Evolutionary conservation across 805 yeast species (phyloP), one percentile per base, ranked within the genome.

Genomic region (Komagataella phaffii): DNA sequence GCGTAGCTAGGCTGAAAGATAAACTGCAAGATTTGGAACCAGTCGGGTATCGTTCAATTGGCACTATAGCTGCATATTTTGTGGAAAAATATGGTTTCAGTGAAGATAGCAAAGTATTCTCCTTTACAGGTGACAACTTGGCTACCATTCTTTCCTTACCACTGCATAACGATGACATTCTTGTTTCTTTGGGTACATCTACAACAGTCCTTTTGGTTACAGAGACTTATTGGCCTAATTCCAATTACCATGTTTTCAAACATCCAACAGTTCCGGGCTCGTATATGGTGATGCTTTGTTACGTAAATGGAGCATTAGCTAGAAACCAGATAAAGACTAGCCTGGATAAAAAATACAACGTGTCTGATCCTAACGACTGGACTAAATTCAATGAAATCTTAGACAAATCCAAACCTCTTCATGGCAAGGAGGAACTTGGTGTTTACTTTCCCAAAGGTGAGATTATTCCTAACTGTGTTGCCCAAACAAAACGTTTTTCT

Each of bases 221-320:
- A 5, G 83, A 87, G 53, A 75, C 79, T 52, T 89, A 82, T 62
- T 73, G 73, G 17, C 89, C 96, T 1, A 83, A 90, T 1, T 79
- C 88, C 5, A 85, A 83, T 58, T 89, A 88, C 63, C 96, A 89
- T 61, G 65, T 88, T 56, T 89, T 89, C 69, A 79, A 79, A 55
- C 96, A 90, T 62, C 96, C 97, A 7, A 84, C 95, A 0, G 76
- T 85, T 55, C 76, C 78, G 0, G 74, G 73, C 44, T 80, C 83
- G 44, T 89, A 80, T 63, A 90, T 89, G 96, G 96, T 95, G 19
- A 89, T 89, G 97, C 79, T 90, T 51, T 89, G 97, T 64, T 89
- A 89, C 64, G 85, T 95, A 61, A 89, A 89, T 63, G 96, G 97
- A 0, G 77, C 96, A 0, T 68, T 89, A 49, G 96, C 96, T 0